A percentile compares a stretch with the other conserved stretches of the same genome.
Evolutionary conservation across 139 green algal genomes (phyloP).

Genomic region (Chara braunii): DNA sequence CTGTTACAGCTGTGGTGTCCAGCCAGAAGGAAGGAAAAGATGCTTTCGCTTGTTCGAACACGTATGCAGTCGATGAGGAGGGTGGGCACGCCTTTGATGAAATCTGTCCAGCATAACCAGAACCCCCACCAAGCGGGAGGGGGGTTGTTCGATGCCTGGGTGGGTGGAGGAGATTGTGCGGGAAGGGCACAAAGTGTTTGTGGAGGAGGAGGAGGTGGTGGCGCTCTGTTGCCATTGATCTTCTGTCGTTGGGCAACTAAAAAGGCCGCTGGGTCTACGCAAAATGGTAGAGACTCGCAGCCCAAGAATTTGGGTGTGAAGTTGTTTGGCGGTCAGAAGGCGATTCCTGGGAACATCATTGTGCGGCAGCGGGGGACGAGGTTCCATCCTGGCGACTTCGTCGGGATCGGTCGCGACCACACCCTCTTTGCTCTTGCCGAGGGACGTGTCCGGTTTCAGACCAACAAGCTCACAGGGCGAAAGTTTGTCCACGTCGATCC

Average conservation of each 20-base stretch:
- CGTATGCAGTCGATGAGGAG: background rate
- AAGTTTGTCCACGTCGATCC: constrained; percentile 27
- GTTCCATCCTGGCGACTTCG: constrained; percentile 71
- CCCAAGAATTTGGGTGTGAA: constrained; percentile 89
- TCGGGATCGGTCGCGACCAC: constrained; percentile 82
- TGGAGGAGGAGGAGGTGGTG: no score
- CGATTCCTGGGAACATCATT: constrained; percentile 82
- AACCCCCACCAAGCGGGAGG: background rate
- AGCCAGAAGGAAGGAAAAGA: no score
- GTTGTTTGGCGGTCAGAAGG: constrained; percentile 63
- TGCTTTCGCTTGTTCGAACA: no score
- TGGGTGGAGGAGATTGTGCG: background rate
- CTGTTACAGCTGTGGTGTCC: no score
- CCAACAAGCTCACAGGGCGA: constrained; percentile 6
- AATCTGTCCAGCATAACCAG: background rate
- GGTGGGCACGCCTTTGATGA: background rate
- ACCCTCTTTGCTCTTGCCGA: constrained; percentile 71
- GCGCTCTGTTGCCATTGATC: no score
- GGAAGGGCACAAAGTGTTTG: background rate
- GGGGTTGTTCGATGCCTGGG: background rate
- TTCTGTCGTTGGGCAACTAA: constrained; percentile 54
- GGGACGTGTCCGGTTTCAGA: constrained; percentile 62
- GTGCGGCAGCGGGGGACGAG: constrained; percentile 81
- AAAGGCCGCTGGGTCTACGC: constrained; percentile 68
- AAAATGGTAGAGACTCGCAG: constrained; percentile 71